Conservation (phyloP, 2,329 filamentous ascomycete species). For the Penicillium sp. region DNA sequence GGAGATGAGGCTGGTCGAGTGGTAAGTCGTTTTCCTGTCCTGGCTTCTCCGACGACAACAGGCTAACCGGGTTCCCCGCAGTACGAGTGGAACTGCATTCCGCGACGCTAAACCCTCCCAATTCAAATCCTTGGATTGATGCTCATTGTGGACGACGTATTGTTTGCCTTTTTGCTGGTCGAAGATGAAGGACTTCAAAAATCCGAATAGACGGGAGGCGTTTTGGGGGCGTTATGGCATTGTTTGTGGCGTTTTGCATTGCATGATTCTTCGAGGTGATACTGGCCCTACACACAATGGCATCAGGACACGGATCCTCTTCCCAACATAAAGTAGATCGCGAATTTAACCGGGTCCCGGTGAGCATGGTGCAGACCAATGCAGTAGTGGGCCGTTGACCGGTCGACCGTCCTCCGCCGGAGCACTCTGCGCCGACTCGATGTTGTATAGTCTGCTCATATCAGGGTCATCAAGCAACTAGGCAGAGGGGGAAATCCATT, state of each 20-base stretch:
- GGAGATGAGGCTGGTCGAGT: slow-evolving; percentile 91
- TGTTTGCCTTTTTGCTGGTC: neutral
- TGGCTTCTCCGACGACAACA: neutral
- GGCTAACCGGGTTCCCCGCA: slow-evolving; percentile 27
- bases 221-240: neutral
- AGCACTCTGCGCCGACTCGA: slow-evolving; percentile 33
- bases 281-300: too few species aligned
- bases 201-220: neutral
- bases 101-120: slow-evolving; percentile 37
- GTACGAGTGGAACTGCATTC: slow-evolving; percentile 56
- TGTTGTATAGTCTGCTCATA: too few species aligned
- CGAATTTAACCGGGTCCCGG: slow-evolving; percentile 25
- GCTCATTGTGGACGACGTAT: too few species aligned
- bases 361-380: slow-evolving; percentile 17
- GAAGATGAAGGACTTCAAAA: slow-evolving; percentile 1
- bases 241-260: neutral
- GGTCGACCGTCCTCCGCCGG: slow-evolving; percentile 28
- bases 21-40: slow-evolving; percentile 49
- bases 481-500: too few species aligned
- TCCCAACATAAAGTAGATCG: slow-evolving; percentile 9
- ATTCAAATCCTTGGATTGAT: too few species aligned
- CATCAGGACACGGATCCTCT: slow-evolving; percentile 4
- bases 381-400: slow-evolving; percentile 24
- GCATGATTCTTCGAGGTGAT: too few species aligned
- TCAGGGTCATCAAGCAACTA: too few species aligned